A percentile compares a stretch with the other conserved stretches of the same genome.
Evolutionary conservation across 345 rosid species (phyloP).

Genomic region (Rhizophora mangle): DNA sequence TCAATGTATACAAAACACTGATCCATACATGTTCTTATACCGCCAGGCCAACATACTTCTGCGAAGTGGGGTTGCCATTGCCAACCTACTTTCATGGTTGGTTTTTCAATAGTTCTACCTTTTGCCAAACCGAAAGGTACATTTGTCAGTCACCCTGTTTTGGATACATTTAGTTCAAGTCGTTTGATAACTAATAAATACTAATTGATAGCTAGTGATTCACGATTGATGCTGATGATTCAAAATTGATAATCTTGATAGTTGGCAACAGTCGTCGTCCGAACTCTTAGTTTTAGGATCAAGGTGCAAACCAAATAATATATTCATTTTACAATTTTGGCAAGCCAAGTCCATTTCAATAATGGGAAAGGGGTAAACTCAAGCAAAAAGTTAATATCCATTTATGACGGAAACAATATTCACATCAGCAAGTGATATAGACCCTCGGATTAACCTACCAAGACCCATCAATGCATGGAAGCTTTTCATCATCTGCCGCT

Average conservation of each 20-base stretch:
- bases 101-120: background rate
- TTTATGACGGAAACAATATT: background rate
- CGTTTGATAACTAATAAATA: too few relatives aligned
- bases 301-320: slow-evolving; percentile 2
- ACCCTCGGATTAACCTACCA: slow-evolving; percentile 1
- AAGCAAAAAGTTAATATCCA: background rate
- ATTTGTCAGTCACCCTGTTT: too few relatives aligned
- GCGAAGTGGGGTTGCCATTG: background rate
- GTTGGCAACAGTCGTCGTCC: too few relatives aligned
- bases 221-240: too few relatives aligned
- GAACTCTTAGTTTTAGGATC: too few relatives aligned
- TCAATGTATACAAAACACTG: background rate
- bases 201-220: too few relatives aligned
- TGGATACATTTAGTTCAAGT: too few relatives aligned
- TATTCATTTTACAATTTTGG: slow-evolving; percentile 20
- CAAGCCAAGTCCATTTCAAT: slow-evolving; percentile 22
- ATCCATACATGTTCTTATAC: background rate
- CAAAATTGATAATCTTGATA: too few relatives aligned
- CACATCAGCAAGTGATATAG: too few relatives aligned
- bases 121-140: too few relatives aligned
- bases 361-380: slow-evolving; percentile 9
- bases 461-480: background rate
- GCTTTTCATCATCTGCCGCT: background rate
- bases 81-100: too few relatives aligned
- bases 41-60: background rate